Percentiles rank a stretch among this genome's conserved stretches.
These are phyloP conservation scores for Brasenia schreberi DNA, from an alignment of 164 flowering plant genomes.

Conservation along the genomic window DNA sequence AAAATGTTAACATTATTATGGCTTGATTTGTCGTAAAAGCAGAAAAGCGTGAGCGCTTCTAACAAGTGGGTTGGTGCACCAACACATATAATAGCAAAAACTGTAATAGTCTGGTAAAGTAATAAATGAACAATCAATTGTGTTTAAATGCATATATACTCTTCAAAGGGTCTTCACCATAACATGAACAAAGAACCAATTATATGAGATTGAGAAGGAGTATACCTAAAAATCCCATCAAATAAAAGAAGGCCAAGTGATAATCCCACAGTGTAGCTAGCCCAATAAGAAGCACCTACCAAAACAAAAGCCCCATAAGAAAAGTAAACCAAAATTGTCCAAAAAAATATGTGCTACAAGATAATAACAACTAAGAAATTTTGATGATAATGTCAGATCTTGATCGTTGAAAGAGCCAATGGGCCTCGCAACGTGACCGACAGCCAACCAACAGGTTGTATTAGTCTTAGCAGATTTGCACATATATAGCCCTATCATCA, in stretches of 20 bases:
- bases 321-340: neutral
- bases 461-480: no score
- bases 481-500: no score
- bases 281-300: constrained; percentile 54
- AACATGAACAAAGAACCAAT: no score
- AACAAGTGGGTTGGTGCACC: neutral
- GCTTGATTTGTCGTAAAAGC: no score
- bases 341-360: neutral
- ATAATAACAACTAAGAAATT: no score
- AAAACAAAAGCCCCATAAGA: constrained; percentile 4
- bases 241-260: constrained; percentile 67
- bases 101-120: neutral
- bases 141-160: neutral
- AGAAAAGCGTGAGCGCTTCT: no score
- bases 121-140: neutral
- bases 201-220: neutral
- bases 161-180: no score
- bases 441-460: no score
- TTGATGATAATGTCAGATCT: no score
- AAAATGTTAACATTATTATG: no score
- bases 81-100: neutral
- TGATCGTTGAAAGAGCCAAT: no score
- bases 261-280: constrained; percentile 55
- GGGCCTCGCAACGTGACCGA: no score
- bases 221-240: constrained; percentile 51